Conservation (phyloP, 2,329 filamentous ascomycete genomes). For the Truncatella angustata region DNA sequence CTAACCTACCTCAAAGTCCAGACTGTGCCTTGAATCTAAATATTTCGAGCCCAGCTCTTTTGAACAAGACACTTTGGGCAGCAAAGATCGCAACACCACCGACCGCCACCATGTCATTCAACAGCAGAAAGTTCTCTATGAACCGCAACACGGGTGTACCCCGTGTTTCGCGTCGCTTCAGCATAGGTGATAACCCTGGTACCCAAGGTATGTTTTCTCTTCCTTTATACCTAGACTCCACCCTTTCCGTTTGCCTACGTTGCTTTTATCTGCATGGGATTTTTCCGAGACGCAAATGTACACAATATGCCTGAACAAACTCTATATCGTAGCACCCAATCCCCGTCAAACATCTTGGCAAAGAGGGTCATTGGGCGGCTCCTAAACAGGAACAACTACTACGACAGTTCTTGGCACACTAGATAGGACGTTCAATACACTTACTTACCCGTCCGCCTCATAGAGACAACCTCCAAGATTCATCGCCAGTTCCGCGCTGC, state of each 20-base stretch:
- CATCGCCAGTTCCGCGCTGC: conserved; percentile 87
- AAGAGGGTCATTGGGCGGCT: neutral
- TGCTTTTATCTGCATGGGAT: neutral
- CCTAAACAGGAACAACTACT: neutral
- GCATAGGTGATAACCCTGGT: conserved; percentile 52
- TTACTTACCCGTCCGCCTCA: neutral
- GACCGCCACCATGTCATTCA: conserved; percentile 42
- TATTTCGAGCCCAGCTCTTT: neutral
- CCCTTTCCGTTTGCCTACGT: neutral
- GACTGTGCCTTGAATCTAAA: neutral
- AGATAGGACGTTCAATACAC: conserved; percentile 15
- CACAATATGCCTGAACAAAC: neutral
- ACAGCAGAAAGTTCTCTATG: conserved; percentile 64
- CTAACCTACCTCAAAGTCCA: too few species aligned
- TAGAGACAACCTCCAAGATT: conserved; percentile 79
- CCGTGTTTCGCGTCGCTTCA: conserved; percentile 56
- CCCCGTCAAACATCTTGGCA: neutral
- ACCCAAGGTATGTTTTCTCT: conserved; percentile 42
- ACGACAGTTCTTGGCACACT: conserved; percentile 3
- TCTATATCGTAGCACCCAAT: neutral
- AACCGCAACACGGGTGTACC: conserved; percentile 64
- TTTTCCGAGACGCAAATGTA: neutral
- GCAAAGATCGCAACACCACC: conserved; percentile 4
- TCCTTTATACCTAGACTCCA: neutral
- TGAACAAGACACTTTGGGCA: neutral